Base-by-base conservation (phyloP, 352 stramenopile genomes). In the Phytophthora idaei region DNA sequence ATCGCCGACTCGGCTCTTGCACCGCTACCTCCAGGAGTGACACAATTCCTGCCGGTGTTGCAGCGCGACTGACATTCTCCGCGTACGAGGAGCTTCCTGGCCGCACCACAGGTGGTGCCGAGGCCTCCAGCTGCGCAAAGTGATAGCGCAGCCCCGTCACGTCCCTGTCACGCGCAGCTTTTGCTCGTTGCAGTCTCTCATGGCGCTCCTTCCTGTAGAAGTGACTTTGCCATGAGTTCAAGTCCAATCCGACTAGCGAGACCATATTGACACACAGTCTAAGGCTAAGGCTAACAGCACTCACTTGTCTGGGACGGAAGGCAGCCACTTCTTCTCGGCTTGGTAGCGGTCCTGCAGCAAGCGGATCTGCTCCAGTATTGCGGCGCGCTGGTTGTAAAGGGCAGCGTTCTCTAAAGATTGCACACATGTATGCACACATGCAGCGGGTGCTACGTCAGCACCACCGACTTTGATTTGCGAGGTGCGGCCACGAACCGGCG, bases 221-320 rank as follows among this genome's bases (percentile, higher is more conserved):
- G 56, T 45, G 31, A 68, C 42, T 25, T 17, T 9, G 0, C 9
- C 12, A 44, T 53, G 15, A 61, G 32, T 29, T 60, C 54, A 56
- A 49, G 48, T 49, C 9, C 27, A 51, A 5, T 8, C 25, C 10
- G 42, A 60, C 34, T 31, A 67, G 42, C 45, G 15, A 45, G 17
- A 50, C 14, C 27, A 12, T 32, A 5, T 45, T 5, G 7, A 51
- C n/a, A 28, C 15, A 7, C 14, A 2, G 4, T 11, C 0, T 15
- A 34, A 11, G 48, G 21, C 21, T 7, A 42, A 42, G 36, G n/a
- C 12, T 12, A 17, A 42, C 10, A n/a, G 1, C 32, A 69, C 74
- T 28, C 45, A 89, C 78, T 88, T 88, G 76, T 90, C 77, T 15
- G 64, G 67, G n/a, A 90, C 72, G 1, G 17, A 32, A 14, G 79